phyloP scores from a whole-genome alignment of 331 rosid genomes.

The Quercus tomentella region DNA sequence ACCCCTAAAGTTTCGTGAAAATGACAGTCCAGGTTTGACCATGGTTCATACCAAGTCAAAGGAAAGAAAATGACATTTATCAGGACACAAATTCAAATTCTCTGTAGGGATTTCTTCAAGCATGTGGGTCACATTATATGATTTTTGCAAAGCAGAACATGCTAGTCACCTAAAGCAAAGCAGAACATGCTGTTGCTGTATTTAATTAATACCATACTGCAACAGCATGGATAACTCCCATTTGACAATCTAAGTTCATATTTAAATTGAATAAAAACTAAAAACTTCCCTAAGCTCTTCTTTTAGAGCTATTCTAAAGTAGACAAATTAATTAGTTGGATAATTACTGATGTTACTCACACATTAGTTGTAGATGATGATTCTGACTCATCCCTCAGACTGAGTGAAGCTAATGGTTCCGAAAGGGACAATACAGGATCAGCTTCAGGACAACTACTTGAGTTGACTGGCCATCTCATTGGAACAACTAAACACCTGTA shows the following conservation, averaged over 20 bases:
- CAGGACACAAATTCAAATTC: not conserved
- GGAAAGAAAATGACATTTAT: not conserved
- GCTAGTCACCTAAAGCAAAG: not conserved
- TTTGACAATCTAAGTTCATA: not conserved
- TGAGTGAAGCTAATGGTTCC: constrained; percentile 2
- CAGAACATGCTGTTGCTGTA: not conserved
- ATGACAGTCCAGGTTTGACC: too few relatives aligned
- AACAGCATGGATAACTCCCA: not conserved
- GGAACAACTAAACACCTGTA: too few relatives aligned
- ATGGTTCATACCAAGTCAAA: too few relatives aligned
- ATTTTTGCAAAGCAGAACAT: not conserved
- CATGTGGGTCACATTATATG: too few relatives aligned
- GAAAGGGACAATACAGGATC: not conserved
- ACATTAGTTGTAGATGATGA: not conserved
- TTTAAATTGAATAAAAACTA: not conserved
- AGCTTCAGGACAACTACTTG: not conserved
- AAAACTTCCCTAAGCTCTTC: not conserved
- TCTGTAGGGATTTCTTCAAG: not conserved
- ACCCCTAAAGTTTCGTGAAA: too few relatives aligned
- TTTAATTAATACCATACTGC: not conserved
- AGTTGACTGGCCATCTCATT: too few relatives aligned
- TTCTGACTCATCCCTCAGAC: not conserved
- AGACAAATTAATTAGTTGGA: not conserved
- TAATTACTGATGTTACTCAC: not conserved
- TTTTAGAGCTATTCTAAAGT: not conserved